These are phyloP conservation scores for Hypocrella siamensis DNA, from an alignment of 2,329 filamentous ascomycete genomes.

Conservation along the genomic window DNA sequence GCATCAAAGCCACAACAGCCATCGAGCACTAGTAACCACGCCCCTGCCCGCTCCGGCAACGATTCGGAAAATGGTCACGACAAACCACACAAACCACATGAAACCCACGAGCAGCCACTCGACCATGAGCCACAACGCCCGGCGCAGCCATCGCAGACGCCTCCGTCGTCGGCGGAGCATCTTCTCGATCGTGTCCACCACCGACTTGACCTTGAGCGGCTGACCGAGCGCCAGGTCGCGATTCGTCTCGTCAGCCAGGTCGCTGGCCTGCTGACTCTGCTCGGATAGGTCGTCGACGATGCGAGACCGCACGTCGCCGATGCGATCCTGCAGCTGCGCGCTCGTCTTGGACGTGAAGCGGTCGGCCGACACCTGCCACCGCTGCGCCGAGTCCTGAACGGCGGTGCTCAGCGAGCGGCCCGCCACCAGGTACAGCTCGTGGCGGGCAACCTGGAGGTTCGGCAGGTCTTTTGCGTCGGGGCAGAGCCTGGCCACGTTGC, in stretches of 20 bases:
- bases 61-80: slow-evolving; percentile 62
- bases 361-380: slow-evolving; percentile 45
- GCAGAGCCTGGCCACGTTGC: slow-evolving; percentile 26
- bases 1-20: slow-evolving; percentile 67
- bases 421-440: slow-evolving; percentile 33
- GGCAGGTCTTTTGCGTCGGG: slow-evolving; percentile 16
- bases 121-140: slow-evolving; percentile 64
- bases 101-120: slow-evolving; percentile 81
- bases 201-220: slow-evolving; percentile 64
- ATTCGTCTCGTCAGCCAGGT: slow-evolving; percentile 66
- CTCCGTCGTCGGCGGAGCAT: slow-evolving; percentile 54
- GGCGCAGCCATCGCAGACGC: slow-evolving; percentile 56
- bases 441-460: slow-evolving; percentile 20
- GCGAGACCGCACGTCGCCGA: slow-evolving; percentile 29
- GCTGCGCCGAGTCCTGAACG: slow-evolving; percentile 29
- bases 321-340: slow-evolving; percentile 31
- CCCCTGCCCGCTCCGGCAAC: slow-evolving; percentile 47
- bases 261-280: slow-evolving; percentile 50
- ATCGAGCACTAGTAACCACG: slow-evolving; percentile 45
- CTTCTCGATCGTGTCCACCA: slow-evolving; percentile 65
- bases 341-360: slow-evolving; percentile 41
- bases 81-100: slow-evolving; percentile 90
- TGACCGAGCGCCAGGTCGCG: slow-evolving; percentile 62
- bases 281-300: slow-evolving; percentile 38
- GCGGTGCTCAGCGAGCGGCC: slow-evolving; percentile 33